Evolutionary conservation across 176 grass and related monocot genomes (phyloP).

Genomic region (Cocos nucifera): DNA sequence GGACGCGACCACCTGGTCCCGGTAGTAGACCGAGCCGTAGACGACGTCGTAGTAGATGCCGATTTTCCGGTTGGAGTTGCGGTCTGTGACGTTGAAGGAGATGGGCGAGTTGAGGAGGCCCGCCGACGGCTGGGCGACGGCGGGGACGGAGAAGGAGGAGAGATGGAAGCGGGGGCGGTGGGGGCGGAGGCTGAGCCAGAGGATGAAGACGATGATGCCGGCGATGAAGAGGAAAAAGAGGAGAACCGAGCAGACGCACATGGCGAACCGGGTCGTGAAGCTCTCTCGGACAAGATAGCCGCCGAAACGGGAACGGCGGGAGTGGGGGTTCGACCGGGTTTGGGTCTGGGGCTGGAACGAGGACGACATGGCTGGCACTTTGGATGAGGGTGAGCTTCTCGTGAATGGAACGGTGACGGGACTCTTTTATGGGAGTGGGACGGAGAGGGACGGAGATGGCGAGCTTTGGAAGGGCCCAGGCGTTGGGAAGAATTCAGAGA

Average conservation of each 20-base stretch:
- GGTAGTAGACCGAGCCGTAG: slow-evolving; percentile 45
- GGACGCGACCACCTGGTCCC: slow-evolving; percentile 35
- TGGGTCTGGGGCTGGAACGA: background rate
- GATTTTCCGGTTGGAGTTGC: slow-evolving; percentile 69
- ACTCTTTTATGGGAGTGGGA: too few species aligned
- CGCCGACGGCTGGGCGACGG: slow-evolving; percentile 20
- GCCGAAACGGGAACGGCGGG: background rate
- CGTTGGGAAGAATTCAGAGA: too few species aligned
- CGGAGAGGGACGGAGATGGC: too few species aligned
- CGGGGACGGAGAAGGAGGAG: slow-evolving; percentile 32
- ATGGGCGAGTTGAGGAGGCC: slow-evolving; percentile 21
- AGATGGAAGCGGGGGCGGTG: slow-evolving; percentile 59
- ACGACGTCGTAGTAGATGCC: slow-evolving; percentile 47
- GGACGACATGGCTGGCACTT: background rate
- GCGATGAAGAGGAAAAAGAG: slow-evolving; percentile 37
- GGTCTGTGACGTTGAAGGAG: slow-evolving; percentile 47
- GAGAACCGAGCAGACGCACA: slow-evolving; percentile 49
- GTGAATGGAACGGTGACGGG: too few species aligned
- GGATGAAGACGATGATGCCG: slow-evolving; percentile 63
- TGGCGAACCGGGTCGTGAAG: slow-evolving; percentile 27
- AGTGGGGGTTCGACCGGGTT: background rate
- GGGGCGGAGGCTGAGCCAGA: slow-evolving; percentile 87
- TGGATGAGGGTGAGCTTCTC: too few species aligned
- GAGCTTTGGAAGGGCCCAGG: too few species aligned
- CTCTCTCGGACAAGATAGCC: background rate